These are phyloP conservation scores for Ottelia alismoides DNA, from an alignment of 106 monocot species.

Conservation along the genomic window DNA sequence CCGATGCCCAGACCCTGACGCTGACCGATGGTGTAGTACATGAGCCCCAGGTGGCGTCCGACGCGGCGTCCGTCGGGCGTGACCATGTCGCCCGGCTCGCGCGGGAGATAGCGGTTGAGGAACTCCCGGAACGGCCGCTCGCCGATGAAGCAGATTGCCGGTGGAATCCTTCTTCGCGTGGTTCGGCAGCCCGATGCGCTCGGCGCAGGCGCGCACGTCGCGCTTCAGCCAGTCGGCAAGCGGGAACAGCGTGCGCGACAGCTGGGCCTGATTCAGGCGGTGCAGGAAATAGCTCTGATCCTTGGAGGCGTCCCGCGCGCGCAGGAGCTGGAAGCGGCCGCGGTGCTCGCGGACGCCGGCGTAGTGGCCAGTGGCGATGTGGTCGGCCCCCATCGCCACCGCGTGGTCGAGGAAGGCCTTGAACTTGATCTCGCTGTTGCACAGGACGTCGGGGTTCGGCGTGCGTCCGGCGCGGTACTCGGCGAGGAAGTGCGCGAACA, in stretches of 20 bases:
- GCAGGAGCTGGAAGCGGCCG: background rate
- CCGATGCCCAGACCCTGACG: background rate
- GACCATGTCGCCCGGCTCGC: background rate
- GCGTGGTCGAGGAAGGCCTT: background rate
- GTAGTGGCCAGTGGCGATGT: background rate
- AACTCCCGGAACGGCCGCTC: background rate
- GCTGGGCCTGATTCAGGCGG: background rate
- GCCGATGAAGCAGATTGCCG: background rate
- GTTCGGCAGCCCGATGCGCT: background rate
- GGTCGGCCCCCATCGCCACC: background rate
- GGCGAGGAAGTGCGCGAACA: background rate
- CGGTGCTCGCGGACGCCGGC: background rate
- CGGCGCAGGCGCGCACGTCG: background rate
- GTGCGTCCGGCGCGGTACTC: background rate
- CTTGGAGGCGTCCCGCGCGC: background rate
- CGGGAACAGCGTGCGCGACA: background rate
- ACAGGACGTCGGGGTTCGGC: background rate
- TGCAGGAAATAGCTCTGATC: background rate
- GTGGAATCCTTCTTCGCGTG: background rate
- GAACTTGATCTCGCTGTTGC: background rate
- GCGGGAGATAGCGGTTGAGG: background rate
- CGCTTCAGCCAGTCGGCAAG: background rate
- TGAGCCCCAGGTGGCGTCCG: background rate
- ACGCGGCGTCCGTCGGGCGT: background rate
- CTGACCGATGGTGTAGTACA: background rate